Percentiles rank a stretch among this genome's conserved stretches.
These are phyloP conservation scores for Fulvia fulva DNA, from an alignment of 2,329 filamentous ascomycete species.

Conservation along the genomic window DNA sequence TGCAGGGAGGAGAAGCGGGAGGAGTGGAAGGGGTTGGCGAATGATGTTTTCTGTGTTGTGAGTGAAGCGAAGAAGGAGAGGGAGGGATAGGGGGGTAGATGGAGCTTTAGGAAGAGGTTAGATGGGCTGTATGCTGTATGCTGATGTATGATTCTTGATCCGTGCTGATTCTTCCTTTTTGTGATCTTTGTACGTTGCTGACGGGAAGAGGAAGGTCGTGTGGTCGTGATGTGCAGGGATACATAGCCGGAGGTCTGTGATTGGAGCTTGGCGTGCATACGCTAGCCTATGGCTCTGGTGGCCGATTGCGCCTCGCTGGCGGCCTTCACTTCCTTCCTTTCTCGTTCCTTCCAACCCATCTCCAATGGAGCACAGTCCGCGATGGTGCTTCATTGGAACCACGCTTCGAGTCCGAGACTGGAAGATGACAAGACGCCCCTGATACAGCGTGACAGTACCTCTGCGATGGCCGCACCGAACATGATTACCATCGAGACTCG, in stretches of 20 bases:
- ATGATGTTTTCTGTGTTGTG: conserved; percentile 2
- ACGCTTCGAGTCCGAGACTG: too few relatives aligned
- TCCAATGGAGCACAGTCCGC: too few relatives aligned
- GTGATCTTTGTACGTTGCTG: too few relatives aligned
- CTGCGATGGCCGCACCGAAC: not conserved
- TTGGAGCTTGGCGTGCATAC: not conserved
- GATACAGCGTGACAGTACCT: not conserved
- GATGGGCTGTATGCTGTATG: too few relatives aligned
- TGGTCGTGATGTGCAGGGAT: not conserved
- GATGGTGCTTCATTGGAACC: too few relatives aligned
- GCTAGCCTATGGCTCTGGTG: not conserved
- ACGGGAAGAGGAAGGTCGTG: not conserved
- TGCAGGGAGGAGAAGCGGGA: not conserved
- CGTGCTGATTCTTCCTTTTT: too few relatives aligned
- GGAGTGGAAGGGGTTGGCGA: conserved; percentile 1
- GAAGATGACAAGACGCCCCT: not conserved
- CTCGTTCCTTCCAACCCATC: not conserved
- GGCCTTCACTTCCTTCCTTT: not conserved
- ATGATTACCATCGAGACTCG: not conserved
- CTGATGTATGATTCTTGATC: too few relatives aligned
- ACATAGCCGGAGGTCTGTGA: not conserved
- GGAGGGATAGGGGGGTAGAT: not conserved
- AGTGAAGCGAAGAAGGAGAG: not conserved
- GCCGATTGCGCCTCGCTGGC: not conserved
- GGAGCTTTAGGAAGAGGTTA: too few relatives aligned